Evolutionary conservation across 2,329 filamentous ascomycete genomes (phyloP), one percentile per base, ranked within the genome.

Genomic region (Cercospora sojina): DNA sequence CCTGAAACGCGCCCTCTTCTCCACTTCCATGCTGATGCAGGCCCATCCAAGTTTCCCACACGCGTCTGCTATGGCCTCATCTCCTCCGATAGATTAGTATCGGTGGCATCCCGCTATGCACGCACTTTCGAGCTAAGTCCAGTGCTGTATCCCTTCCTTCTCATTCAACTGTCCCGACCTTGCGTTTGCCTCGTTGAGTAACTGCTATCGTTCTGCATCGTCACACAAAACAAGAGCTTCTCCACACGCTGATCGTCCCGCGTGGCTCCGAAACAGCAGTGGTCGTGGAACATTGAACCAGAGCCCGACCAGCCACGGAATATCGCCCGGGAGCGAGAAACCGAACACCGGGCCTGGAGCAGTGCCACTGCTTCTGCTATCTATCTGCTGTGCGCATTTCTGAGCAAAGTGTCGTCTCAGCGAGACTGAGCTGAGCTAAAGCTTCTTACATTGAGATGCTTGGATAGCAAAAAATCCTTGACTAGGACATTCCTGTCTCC

Each of bases 1-100:
- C 59, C 38, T 67, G 67, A 69, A 69, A 69, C 67, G 49, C 62
- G 27, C 38, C 60, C 20, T 53, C 58, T 55, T 16, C 35, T 64
- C 67, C 66, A 61, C 59, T 60, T 59, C 59, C 56, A 59, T 66
- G 66, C 29, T 61, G 12, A 59, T 57, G 63, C 67, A 66, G 67
- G 64, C 67, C 43, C 49, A 63, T 65, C 62, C 67, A 65, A 69
- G 67, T 69, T 67, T 65, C 62, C 51, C 51, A 18, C 51, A n/a
- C 29, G 13, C 43, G 41, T 31, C 32, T 29, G 29, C 62, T 16
- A 67, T 59, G 55, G 29, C 53, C 64, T 65, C 64, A 69, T 69
- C 67, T 69, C 67, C 61, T 63, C 64, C 58, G 43, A 65, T 56
- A 62, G 49, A 60, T 62, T 64, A 57, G 29, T 63, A 63, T 41